Conservation (phyloP, 495 filamentous ascomycete species). For the Tuber aestivum region DNA sequence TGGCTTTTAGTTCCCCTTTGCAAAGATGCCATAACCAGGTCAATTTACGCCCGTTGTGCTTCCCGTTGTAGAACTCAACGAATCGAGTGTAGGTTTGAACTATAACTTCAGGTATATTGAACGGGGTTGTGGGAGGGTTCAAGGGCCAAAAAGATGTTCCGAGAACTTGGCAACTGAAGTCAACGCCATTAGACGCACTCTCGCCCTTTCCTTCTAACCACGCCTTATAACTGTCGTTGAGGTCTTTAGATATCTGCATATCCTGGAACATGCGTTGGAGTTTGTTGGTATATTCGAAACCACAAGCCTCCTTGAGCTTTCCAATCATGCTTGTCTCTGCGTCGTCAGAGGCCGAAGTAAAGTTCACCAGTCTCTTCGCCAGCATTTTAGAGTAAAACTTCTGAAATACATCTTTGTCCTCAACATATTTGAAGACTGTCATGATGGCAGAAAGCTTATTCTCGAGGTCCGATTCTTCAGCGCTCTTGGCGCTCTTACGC, state of each 20-base stretch:
- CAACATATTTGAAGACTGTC: conserved; percentile 99
- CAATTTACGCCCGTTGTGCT: conserved; percentile 91
- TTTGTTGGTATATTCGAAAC: conserved; percentile 99
- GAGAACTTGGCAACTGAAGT: conserved; percentile 54
- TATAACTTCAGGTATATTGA: conserved; percentile 79
- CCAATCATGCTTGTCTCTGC: conserved; percentile 99
- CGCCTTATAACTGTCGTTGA: conserved; percentile 78
- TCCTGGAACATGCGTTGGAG: conserved; percentile 99
- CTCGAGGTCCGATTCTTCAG: conserved; percentile 90
- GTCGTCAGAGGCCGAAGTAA: conserved; percentile 90
- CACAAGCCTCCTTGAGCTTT: conserved; percentile 97
- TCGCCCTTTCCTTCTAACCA: conserved; percentile 51
- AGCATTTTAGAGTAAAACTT: conserved; percentile 98
- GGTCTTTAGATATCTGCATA: conserved; percentile 96
- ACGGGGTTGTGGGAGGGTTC: conserved; percentile 72
- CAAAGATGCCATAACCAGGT: conserved; percentile 98
- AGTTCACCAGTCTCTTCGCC: conserved; percentile 88
- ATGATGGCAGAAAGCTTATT: conserved; percentile 89
- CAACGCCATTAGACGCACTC: conserved; percentile 45
- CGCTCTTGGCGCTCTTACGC: conserved; percentile 83
- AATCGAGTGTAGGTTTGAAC: conserved; percentile 82
- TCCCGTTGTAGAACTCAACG: conserved; percentile 83
- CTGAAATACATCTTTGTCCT: conserved; percentile 99
- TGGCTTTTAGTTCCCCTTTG: conserved; percentile 93
- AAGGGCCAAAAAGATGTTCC: conserved; percentile 98